Base-by-base conservation (phyloP, 1,284 basidiomycete species). In the Trichosporon faecale region DNA sequence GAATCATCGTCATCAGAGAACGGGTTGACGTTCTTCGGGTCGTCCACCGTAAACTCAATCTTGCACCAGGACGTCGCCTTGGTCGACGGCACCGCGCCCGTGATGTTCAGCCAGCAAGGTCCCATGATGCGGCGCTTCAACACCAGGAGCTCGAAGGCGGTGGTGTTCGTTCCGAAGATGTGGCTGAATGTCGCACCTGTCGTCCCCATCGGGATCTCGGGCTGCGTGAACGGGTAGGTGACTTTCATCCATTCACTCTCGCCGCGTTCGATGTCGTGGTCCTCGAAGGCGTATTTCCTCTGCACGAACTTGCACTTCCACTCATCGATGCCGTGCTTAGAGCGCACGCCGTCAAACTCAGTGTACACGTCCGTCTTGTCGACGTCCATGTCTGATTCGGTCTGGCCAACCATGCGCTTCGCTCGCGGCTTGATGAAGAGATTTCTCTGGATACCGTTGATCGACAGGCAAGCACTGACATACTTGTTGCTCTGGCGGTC, bases 71-170 rank as follows among this genome's bases (percentile, higher is more conserved):
- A 95, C 21, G 91, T 92, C 9, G 91, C 90, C 82, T 92, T 91
- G 77, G 90, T 84, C 68, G 91, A 90, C 23, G 93, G 84, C 61
- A 88, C 84, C 12, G 90, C 89, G 27, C 90, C 88, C 80, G 91
- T 90, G 74, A 99, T 88, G 71, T 91, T 88, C 65, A 99, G 86
- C 97, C 96, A 99, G 81, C 97, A 99, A 0, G 97, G 95, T 2
- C 97, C 97, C 93, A 98, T 98, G 74, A 99, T 98, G 84, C 94
- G 95, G 44, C 95, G 89, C 84, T 98, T 98, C 68, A 99, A 78
- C 0, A 95, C 94, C n/a, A 99, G 88, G 8, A 95, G 85, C 82
- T 99, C 97, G 77, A 99, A 99, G 0, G 96, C 91, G 68, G 86
- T 93, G 0, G 95, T 95, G 76, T 91, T 94, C 11, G 95, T 92